Evolutionary conservation across 1,139 yeast genomes (phyloP).

Genomic region (Fermentozyma sake): DNA sequence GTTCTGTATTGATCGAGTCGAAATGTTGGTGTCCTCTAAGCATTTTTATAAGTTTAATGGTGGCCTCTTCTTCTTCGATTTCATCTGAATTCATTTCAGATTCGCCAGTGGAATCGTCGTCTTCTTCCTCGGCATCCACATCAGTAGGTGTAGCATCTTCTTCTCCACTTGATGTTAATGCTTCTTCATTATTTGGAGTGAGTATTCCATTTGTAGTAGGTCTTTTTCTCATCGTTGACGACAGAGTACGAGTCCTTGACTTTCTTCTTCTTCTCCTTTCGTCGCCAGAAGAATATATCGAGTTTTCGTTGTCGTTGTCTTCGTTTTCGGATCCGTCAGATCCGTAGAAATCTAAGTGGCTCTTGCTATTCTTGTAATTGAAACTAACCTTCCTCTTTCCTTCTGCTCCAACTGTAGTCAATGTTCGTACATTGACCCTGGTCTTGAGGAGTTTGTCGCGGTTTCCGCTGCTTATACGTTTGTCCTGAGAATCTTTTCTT

Average conservation of each 20-base stretch:
- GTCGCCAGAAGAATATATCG: background rate
- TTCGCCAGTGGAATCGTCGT: slow-evolving; percentile 1
- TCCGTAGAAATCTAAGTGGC: slow-evolving; percentile 2
- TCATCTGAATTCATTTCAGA: slow-evolving; percentile 6
- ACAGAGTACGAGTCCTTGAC: no score
- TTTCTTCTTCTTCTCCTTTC: no score
- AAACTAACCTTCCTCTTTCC: slow-evolving; percentile 32
- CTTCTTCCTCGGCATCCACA: slow-evolving; percentile 2
- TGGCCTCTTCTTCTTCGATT: slow-evolving; percentile 31
- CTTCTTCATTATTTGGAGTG: slow-evolving; percentile 3
- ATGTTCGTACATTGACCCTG: slow-evolving; percentile 25
- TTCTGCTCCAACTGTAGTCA: slow-evolving; percentile 18
- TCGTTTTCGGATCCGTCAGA: slow-evolving; percentile 3
- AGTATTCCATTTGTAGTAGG: no score
- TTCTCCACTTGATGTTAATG: slow-evolving; percentile 6
- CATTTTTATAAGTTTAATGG: slow-evolving; percentile 37
- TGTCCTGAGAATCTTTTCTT: slow-evolving; percentile 1
- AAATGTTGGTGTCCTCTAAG: slow-evolving; percentile 57
- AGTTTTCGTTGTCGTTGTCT: slow-evolving; percentile 3
- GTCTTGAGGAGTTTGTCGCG: slow-evolving; percentile 18
- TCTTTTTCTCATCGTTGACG: no score
- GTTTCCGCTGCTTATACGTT: slow-evolving; percentile 1
- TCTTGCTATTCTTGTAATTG: slow-evolving; percentile 15
- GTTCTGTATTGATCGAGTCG: slow-evolving; percentile 71
- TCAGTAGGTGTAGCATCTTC: slow-evolving; percentile 4